Percentiles rank a stretch among this genome's conserved stretches.
Conservation (phyloP, 2,329 filamentous ascomycete genomes). For the Colletotrichum australisinense region DNA sequence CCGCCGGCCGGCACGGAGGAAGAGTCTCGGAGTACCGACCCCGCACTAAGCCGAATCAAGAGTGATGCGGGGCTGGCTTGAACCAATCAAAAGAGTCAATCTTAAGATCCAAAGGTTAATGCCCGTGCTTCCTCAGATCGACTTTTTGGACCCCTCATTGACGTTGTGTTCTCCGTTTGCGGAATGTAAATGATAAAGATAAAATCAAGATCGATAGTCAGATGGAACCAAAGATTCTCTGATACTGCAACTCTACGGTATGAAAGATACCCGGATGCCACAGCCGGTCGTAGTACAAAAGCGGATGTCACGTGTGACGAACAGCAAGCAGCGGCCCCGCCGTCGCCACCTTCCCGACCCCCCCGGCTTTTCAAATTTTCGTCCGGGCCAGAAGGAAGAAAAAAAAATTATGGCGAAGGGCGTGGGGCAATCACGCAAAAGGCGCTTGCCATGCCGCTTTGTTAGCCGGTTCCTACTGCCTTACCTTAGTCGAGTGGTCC, state of each 20-base stretch:
- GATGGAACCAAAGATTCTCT: neutral
- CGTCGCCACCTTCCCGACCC: constrained; percentile 9
- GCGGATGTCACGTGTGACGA: constrained; percentile 11
- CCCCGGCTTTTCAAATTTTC: constrained; percentile 17
- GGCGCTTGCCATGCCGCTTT: neutral
- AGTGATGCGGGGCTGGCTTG: neutral
- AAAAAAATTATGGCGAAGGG: constrained; percentile 5
- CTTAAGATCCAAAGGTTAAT: neutral
- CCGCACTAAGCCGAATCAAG: constrained; percentile 13
- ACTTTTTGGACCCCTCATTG: neutral
- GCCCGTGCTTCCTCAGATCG: neutral
- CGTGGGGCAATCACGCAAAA: constrained; percentile 33
- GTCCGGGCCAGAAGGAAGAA: neutral
- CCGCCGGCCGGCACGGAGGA: neutral
- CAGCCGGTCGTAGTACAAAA: neutral
- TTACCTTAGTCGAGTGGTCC: neutral
- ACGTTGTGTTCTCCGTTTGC: neutral
- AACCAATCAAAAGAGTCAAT: neutral
- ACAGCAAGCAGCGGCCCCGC: constrained; percentile 5
- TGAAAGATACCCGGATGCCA: neutral
- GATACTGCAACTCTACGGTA: no score
- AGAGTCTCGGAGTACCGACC: constrained; percentile 5
- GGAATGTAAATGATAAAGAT: rapidly evolving
- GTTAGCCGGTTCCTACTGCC: neutral
- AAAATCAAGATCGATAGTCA: neutral